Evolutionary conservation across 2,329 filamentous ascomycete species (phyloP).

Genomic region (Daldinia sp.): DNA sequence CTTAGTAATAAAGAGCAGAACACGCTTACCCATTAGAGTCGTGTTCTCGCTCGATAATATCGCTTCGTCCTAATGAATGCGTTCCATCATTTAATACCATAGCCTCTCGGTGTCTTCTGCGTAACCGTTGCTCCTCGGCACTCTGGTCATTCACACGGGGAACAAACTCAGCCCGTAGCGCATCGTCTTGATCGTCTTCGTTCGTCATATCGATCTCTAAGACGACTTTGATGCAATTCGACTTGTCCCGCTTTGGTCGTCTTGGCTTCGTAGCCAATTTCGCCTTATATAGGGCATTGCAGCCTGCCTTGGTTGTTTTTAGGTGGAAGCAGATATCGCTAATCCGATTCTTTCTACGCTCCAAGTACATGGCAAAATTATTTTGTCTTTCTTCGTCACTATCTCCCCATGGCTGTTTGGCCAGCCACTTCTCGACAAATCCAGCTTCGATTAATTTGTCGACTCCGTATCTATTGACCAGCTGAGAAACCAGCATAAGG

Average conservation of each 20-base stretch:
- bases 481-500: conserved; percentile 67
- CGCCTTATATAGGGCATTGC: conserved; percentile 63
- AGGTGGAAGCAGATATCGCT: conserved; percentile 65
- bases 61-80: conserved; percentile 75
- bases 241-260: conserved; percentile 44
- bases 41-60: conserved; percentile 79
- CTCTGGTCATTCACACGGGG: conserved; percentile 64
- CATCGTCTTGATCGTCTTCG: conserved; percentile 48
- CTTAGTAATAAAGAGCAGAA: conserved; percentile 4
- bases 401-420: conserved; percentile 76
- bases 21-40: conserved; percentile 53
- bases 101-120: conserved; percentile 83
- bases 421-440: conserved; percentile 80
- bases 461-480: conserved; percentile 70
- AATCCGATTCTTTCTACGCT: conserved; percentile 64
- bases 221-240: conserved; percentile 53
- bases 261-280: conserved; percentile 58
- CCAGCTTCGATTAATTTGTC: conserved; percentile 70
- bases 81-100: conserved; percentile 93
- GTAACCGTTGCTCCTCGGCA: conserved; percentile 76
- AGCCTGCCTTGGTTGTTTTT: conserved; percentile 64
- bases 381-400: conserved; percentile 61
- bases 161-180: conserved; percentile 51
- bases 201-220: conserved; percentile 53
- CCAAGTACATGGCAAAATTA: conserved; percentile 67